phyloP scores from a whole-genome alignment of 2,329 filamentous ascomycete species.

The Scorias spongiosa region DNA sequence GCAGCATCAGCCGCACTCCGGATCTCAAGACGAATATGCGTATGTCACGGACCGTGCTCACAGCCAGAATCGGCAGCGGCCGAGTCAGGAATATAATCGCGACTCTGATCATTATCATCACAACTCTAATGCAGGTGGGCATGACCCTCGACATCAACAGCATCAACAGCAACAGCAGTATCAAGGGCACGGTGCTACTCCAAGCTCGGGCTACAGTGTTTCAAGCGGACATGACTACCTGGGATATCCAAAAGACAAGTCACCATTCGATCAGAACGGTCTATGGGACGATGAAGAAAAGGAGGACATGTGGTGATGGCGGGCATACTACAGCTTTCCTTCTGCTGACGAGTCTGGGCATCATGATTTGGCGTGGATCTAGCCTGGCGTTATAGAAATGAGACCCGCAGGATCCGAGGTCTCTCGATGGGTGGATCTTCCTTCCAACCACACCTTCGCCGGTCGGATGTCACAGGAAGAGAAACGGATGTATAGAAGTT shows the following conservation, averaged over 20 bases:
- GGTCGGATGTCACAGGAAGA: too few species aligned
- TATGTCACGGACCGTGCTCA: background rate
- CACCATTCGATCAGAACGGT: constrained; percentile 11
- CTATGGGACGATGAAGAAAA: constrained; percentile 19
- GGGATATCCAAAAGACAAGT: constrained; percentile 16
- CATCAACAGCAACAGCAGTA: background rate
- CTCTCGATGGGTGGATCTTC: background rate
- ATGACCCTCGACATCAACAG: constrained; percentile 6
- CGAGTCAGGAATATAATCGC: background rate
- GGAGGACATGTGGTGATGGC: constrained; percentile 17
- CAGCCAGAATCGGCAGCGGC: background rate
- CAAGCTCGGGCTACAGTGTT: constrained; percentile 16
- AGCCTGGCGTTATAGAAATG: background rate
- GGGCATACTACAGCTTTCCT: too few species aligned
- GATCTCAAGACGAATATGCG: background rate
- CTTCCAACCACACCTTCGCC: too few species aligned
- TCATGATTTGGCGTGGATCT: too few species aligned
- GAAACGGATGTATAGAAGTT: too few species aligned
- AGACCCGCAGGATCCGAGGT: background rate
- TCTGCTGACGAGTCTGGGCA: too few species aligned
- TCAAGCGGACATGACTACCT: constrained; percentile 20
- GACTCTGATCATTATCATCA: background rate
- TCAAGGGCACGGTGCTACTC: background rate
- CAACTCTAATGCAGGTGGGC: background rate
- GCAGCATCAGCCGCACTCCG: background rate